Conservation (phyloP, 2,329 filamentous ascomycete genomes). For the Diaporthe aspalathi region DNA sequence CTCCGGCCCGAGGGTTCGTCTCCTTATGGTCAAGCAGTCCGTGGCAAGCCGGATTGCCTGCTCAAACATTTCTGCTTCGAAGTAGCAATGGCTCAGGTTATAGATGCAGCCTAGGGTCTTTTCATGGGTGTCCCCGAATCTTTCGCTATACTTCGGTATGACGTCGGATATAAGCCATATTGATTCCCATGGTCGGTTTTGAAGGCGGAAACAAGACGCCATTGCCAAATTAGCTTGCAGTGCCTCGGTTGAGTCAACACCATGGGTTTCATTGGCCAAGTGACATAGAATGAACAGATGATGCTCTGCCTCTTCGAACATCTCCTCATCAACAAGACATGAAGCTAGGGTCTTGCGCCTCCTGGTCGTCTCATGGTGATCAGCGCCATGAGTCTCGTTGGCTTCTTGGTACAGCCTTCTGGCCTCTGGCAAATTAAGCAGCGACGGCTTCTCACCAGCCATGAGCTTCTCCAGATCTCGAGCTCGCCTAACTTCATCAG, state of each 20-base stretch:
- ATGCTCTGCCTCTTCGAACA: not conserved
- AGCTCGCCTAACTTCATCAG: not conserved
- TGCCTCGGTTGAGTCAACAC: not conserved
- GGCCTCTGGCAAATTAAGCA: not conserved
- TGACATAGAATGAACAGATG: not conserved
- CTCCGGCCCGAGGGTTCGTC: not conserved
- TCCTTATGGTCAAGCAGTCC: too few relatives aligned
- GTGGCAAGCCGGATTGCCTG: too few relatives aligned
- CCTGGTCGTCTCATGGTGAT: not conserved
- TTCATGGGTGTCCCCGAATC: not conserved
- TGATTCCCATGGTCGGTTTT: not conserved
- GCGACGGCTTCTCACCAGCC: not conserved
- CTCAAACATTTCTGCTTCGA: not conserved
- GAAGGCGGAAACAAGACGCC: not conserved
- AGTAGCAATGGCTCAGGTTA: not conserved
- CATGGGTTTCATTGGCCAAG: not conserved
- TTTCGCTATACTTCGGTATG: not conserved
- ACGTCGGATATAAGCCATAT: not conserved
- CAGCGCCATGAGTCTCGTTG: not conserved
- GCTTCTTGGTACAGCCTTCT: not conserved
- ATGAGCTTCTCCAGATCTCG: not conserved
- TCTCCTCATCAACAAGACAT: not conserved
- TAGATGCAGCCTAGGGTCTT: not conserved
- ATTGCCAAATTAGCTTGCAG: not conserved
- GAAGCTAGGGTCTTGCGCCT: not conserved